Conservation (phyloP, 2,329 filamentous ascomycete genomes). For the Colletotrichum salicis region DNA sequence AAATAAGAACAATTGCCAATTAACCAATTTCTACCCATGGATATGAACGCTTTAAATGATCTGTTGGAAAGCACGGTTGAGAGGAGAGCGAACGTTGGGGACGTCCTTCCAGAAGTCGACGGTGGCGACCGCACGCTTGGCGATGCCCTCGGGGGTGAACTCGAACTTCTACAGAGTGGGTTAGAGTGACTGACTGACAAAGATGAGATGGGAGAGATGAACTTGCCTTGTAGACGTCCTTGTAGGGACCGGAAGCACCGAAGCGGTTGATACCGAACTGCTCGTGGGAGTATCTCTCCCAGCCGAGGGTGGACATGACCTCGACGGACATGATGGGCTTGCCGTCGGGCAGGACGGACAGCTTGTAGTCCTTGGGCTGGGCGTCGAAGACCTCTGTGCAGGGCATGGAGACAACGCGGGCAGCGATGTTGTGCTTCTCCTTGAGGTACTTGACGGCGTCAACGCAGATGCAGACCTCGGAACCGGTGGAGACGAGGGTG, state of each 20-base stretch:
- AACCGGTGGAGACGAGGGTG: constrained; percentile 94
- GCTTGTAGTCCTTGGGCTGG: constrained; percentile 93
- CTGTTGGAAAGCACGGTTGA: constrained; percentile 98
- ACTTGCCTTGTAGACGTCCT: constrained; percentile 92
- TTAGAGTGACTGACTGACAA: constrained; percentile 45
- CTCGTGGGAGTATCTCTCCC: constrained; percentile 99
- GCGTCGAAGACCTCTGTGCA: constrained; percentile 97
- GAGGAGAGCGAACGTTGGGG: constrained; percentile 87
- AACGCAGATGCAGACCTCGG: constrained; percentile 92
- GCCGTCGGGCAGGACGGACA: constrained; percentile 91
- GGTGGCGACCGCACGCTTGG: constrained; percentile 92
- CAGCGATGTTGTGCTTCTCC: constrained; percentile 87
- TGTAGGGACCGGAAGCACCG: constrained; percentile 96
- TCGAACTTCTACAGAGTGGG: constrained; percentile 84
- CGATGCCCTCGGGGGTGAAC: constrained; percentile 96
- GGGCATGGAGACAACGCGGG: constrained; percentile 93
- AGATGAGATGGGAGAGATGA: background rate
- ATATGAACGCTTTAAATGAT: constrained; percentile 73
- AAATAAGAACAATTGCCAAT: constrained; percentile 31
- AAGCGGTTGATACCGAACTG: constrained; percentile 99
- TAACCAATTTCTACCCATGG: constrained; percentile 33
- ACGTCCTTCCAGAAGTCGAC: constrained; percentile 98
- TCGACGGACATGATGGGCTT: constrained; percentile 94
- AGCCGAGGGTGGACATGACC: constrained; percentile 96
- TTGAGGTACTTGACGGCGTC: constrained; percentile 92